phyloP scores from a whole-genome alignment of 1,139 yeast species.

The Blastobotrys aristatus region DNA sequence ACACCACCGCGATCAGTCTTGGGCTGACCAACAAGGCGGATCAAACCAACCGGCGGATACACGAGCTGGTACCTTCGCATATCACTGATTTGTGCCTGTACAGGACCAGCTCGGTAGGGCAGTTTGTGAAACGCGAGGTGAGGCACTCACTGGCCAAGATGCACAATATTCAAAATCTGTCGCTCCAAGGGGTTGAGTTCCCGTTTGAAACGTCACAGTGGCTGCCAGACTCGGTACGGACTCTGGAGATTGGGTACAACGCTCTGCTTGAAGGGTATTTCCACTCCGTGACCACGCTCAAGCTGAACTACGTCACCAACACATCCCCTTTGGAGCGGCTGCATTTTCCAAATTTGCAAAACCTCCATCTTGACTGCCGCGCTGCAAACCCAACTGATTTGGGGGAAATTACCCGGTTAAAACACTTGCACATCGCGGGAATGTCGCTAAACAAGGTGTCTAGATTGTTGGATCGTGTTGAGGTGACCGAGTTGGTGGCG shows the following conservation, averaged over 20 bases:
- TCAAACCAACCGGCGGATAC: background rate
- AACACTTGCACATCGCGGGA: slow-evolving; percentile 1
- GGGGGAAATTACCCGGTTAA: background rate
- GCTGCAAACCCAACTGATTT: background rate
- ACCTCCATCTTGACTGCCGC: slow-evolving; percentile 6
- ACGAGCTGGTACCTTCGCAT: slow-evolving; percentile 3
- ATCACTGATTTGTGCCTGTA: slow-evolving; percentile 2
- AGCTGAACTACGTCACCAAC: slow-evolving; percentile 5
- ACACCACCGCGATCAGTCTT: background rate
- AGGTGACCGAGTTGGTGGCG: background rate
- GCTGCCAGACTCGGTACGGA: slow-evolving; percentile 7
- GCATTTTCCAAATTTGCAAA: slow-evolving; percentile 6
- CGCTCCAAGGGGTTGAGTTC: slow-evolving; percentile 10
- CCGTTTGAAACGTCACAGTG: slow-evolving; percentile 5
- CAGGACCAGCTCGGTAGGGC: slow-evolving; percentile 1
- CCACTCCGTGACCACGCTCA: slow-evolving; percentile 7
- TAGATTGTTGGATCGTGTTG: background rate
- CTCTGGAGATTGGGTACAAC: slow-evolving; percentile 6
- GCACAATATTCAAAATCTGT: slow-evolving; percentile 1
- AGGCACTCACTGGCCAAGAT: slow-evolving; percentile 1
- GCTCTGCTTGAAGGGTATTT: slow-evolving; percentile 2
- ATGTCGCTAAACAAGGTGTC: background rate
- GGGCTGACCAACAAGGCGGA: slow-evolving; percentile 4
- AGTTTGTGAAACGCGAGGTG: slow-evolving; percentile 4
- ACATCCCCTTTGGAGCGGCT: slow-evolving; percentile 8